Evolutionary conservation across 306 rosid genomes (phyloP).

Genomic region (Macrotyloma uniflorum): DNA sequence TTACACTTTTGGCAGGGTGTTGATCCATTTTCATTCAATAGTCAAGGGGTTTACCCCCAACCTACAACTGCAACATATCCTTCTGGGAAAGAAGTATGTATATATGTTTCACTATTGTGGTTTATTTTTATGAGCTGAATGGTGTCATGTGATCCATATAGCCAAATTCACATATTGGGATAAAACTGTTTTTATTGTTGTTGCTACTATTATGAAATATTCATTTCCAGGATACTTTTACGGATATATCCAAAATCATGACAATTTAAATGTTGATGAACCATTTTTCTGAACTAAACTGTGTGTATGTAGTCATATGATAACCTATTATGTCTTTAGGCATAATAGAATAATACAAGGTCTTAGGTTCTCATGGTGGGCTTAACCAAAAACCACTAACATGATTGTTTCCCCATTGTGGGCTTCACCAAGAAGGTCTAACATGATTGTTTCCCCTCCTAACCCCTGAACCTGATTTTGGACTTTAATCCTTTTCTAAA

Average conservation of each 20-base stretch:
- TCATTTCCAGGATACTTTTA: background rate
- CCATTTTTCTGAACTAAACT: background rate
- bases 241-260: background rate
- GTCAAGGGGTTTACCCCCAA: slow-evolving; percentile 85
- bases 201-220: background rate
- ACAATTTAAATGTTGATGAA: slow-evolving; percentile 12
- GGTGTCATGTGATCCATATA: background rate
- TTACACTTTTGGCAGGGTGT: slow-evolving; percentile 52
- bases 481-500: background rate
- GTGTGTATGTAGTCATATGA: background rate
- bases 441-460: background rate
- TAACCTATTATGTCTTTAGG: background rate
- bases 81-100: slow-evolving; percentile 81
- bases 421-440: background rate
- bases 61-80: slow-evolving; percentile 67
- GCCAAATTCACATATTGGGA: background rate
- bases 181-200: background rate
- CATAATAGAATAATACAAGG: background rate
- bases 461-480: background rate
- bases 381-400: background rate
- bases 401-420: background rate
- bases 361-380: background rate
- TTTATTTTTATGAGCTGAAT: background rate
- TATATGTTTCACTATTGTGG: slow-evolving; percentile 2
- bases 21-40: slow-evolving; percentile 72